Evolutionary conservation across 1,139 yeast species (phyloP), one percentile per base, ranked within the genome.

Genomic region (Candida glucosophila): DNA sequence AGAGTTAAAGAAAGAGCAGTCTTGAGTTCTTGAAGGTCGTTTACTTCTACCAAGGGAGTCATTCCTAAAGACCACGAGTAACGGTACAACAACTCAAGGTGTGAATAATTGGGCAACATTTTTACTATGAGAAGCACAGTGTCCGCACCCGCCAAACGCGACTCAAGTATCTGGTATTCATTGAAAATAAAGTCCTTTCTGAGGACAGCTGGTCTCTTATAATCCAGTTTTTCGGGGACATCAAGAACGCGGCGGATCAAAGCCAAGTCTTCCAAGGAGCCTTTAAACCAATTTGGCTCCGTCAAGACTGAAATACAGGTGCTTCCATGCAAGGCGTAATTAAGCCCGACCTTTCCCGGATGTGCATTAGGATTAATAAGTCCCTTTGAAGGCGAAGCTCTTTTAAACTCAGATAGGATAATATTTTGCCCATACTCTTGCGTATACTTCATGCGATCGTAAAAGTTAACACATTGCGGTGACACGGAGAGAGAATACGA

Each of bases 301-400:
- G 98, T 90, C 39, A 90, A 66, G 5, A 90, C 95, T 1, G 96
- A 85, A 26, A 90, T 83, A 3, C 94, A 78, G 8, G 93, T 61
- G 22, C 94, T 94, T 3, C 95, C 95, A 14, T 86, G 75, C 4
- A 55, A 50, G 2, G 95, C 88, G 49, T 90, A 90, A 6, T 68
- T 60, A 27, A 67, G 50, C 2, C 90, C 95, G 52, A 86, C 97
- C 12, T 66, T 55, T 0, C 92, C 85, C 2, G 97, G 93, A 43
- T 83, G 82, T 2, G 86, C 92, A 22, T 62, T 54, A 19, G 78
- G 52, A 36, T 79, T 86, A 36, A 90, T 90, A 31, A 77, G 71
- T 9, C 98, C 98, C 55, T 90, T 90, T 0, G 97, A 88, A n/a
- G 98, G 98, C 3, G 96, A 86, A 0, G 98, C 98, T 35, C 98